Percentiles rank a stretch among this genome's conserved stretches.
phyloP scores from a whole-genome alignment of 2,329 filamentous ascomycete genomes.

The Colletotrichum simmondsii region DNA sequence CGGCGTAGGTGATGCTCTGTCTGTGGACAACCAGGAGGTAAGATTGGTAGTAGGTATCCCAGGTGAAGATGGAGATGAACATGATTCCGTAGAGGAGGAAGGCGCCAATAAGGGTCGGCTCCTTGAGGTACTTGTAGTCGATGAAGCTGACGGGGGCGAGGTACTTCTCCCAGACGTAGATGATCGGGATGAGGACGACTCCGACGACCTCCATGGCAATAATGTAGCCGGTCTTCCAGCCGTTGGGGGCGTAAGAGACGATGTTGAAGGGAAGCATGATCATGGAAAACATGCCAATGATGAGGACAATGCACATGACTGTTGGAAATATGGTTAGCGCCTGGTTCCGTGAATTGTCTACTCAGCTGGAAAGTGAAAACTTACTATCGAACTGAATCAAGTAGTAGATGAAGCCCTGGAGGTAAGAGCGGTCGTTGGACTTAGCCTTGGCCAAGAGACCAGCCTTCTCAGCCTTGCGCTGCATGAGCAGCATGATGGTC shows the following conservation, averaged over 20 bases:
- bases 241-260: constrained; percentile 51
- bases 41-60: constrained; percentile 54
- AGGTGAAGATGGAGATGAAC: constrained; percentile 45
- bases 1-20: constrained; percentile 40
- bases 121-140: constrained; percentile 55
- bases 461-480: constrained; percentile 59
- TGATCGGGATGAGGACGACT: constrained; percentile 57
- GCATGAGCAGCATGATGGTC: constrained; percentile 46
- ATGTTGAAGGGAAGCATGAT: constrained; percentile 70
- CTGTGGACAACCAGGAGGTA: constrained; percentile 51
- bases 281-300: constrained; percentile 59
- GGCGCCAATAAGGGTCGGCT: constrained; percentile 46
- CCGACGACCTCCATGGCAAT: constrained; percentile 63
- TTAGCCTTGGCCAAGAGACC: constrained; percentile 46
- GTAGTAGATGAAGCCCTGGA: constrained; percentile 31
- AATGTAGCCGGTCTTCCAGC: constrained; percentile 55
- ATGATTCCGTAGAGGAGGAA: constrained; percentile 39
- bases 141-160: constrained; percentile 64
- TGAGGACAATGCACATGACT: constrained; percentile 59
- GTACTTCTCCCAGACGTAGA: constrained; percentile 61
- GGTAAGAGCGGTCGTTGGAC: constrained; percentile 17
- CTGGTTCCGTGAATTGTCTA: background rate
- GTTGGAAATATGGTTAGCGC: background rate
- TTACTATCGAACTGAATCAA: constrained; percentile 35
- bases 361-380: background rate